These are phyloP conservation scores for Teunomyces funiuensis DNA, from an alignment of 805 yeast species.

Conservation along the genomic window DNA sequence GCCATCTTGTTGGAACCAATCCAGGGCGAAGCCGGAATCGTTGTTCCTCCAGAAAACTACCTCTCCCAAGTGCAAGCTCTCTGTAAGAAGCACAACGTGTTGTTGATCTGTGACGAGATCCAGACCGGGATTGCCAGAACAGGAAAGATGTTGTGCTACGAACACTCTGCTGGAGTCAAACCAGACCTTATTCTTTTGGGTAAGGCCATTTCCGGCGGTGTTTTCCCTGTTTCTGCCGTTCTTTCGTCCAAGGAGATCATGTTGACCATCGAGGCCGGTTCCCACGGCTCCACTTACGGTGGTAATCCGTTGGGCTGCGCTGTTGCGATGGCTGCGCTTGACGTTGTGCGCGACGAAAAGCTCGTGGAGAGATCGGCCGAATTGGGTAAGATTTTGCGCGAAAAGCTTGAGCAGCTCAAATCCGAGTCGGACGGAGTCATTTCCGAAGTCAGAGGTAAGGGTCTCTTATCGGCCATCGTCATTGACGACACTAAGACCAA, in stretches of 20 bases:
- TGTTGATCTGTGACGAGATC: constrained; percentile 93
- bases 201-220: constrained; percentile 95
- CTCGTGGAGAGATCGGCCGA: constrained; percentile 73
- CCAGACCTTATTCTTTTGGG: constrained; percentile 91
- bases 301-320: constrained; percentile 95
- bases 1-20: constrained; percentile 93
- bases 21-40: constrained; percentile 98
- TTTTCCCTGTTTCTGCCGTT: constrained; percentile 87
- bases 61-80: constrained; percentile 67
- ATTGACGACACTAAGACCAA: constrained; percentile 80
- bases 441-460: constrained; percentile 75
- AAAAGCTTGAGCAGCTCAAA: constrained; percentile 55
- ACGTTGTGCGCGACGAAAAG: constrained; percentile 85
- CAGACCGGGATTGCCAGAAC: constrained; percentile 98
- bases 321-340: constrained; percentile 89
- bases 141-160: constrained; percentile 88
- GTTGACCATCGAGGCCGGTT: constrained; percentile 88
- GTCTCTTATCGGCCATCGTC: constrained; percentile 87
- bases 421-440: constrained; percentile 52
- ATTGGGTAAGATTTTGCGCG: constrained; percentile 69
- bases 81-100: constrained; percentile 80
- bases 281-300: constrained; percentile 97
- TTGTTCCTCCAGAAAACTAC: constrained; percentile 86
- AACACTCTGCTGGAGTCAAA: constrained; percentile 73
- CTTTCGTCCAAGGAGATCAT: constrained; percentile 86